These are phyloP conservation scores for Colletotrichum ledebouriae DNA, from an alignment of 2,329 filamentous ascomycete genomes.

Conservation along the genomic window DNA sequence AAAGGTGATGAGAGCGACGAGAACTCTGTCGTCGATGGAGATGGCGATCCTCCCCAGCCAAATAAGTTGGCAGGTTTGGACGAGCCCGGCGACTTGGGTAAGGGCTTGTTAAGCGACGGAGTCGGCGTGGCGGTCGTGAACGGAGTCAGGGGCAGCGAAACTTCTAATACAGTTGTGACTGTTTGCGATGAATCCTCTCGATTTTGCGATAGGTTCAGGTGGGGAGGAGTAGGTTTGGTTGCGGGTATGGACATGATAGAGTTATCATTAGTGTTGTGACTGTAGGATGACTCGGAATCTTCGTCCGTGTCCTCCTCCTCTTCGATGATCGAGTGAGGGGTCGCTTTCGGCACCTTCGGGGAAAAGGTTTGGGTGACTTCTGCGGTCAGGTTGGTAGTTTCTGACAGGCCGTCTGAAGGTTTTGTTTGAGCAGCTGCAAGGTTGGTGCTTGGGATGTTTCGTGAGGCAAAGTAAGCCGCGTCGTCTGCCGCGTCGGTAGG, in stretches of 20 bases:
- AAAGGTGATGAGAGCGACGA: constrained; percentile 68
- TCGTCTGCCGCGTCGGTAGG: constrained; percentile 27
- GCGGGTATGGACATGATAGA: constrained; percentile 63
- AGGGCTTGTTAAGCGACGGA: constrained; percentile 65
- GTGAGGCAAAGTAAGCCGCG: constrained; percentile 48
- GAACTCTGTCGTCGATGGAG: constrained; percentile 63
- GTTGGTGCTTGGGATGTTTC: constrained; percentile 57
- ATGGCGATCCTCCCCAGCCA: constrained; percentile 63
- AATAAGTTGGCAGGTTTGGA: constrained; percentile 66
- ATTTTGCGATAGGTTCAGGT: constrained; percentile 62
- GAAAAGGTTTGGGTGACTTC: constrained; percentile 52
- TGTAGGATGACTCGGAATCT: constrained; percentile 50
- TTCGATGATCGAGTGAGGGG: constrained; percentile 47
- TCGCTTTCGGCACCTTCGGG: constrained; percentile 39
- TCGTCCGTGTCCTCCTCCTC: constrained; percentile 53
- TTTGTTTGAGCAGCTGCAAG: constrained; percentile 60
- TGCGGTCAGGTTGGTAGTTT: constrained; percentile 59
- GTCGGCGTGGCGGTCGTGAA: constrained; percentile 41
- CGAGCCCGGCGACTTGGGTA: constrained; percentile 67
- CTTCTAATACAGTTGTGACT: constrained; percentile 44
- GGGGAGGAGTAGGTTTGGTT: constrained; percentile 65
- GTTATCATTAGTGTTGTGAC: constrained; percentile 55
- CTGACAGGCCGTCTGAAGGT: constrained; percentile 57
- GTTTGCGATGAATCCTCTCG: constrained; percentile 45
- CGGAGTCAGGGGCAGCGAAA: constrained; percentile 21